Base-by-base conservation (phyloP, 345 rosid species). In the Lumnitzera racemosa region DNA sequence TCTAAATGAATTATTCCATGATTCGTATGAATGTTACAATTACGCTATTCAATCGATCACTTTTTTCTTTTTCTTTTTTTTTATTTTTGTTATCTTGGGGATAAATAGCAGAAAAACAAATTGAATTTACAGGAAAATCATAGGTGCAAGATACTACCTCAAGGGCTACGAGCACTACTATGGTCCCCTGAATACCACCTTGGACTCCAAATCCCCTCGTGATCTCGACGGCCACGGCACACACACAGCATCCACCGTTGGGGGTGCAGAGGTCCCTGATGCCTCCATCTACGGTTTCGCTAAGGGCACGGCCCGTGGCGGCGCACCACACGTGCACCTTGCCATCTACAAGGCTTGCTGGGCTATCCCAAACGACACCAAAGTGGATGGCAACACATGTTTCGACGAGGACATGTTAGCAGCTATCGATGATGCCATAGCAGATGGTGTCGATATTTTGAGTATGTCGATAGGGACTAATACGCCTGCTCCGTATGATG, bases 301-400 rank as follows among this genome's bases (percentile, higher is more conserved):
- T 8, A 16, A 49, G 24, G 98, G 98, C 51, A 73, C 88, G 0
- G 89, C 91, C 25, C 71, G 83, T 0, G 98, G 96, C 0, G 98
- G 98, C 2, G 96, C 96, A 2, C 96, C 96, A 0, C 59, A 74
- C 6, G 90, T 87, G 64, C 96, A 82, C 62, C 70, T 89, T 4
- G 87, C 98, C 5, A 60, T 89, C 14, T 92, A 89, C 80, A 89
- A 92, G 69, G 96, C 72, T 0, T 92, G 98, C 56, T 92, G 98
- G 98, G 83, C 90, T 11, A 47, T 63, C 17, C 96, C 98, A 0
- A 59, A 68, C 47, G n/a, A 15, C 7, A 69, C 74, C 14, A 85
- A 85, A 64, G 72, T 57, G 0, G 53, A 7, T 0, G 87, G 87
- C 13, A 89, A 85, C 67, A 53, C 62, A 0, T 92, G 98, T 64